phyloP scores from a whole-genome alignment of 2,329 filamentous ascomycete species.

The Xylaria sp. region DNA sequence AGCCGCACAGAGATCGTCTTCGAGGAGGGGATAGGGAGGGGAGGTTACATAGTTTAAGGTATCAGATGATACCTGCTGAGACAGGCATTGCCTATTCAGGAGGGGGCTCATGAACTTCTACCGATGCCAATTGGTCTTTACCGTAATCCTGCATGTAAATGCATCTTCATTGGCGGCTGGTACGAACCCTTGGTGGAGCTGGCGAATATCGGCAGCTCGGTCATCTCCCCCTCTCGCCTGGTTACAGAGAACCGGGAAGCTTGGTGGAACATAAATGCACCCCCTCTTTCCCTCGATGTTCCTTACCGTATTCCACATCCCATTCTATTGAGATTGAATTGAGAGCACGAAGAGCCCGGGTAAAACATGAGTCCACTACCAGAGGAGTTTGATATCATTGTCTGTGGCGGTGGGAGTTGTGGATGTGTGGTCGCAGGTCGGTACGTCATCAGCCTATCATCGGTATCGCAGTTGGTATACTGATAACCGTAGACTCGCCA shows the following conservation, averaged over 20 bases:
- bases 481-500: slow-evolving; percentile 65
- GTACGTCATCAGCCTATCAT: slow-evolving; percentile 44
- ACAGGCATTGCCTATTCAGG: slow-evolving; percentile 30
- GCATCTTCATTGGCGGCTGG: slow-evolving; percentile 31
- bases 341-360: slow-evolving; percentile 14
- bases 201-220: slow-evolving; percentile 21
- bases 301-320: slow-evolving; percentile 28
- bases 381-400: slow-evolving; percentile 82
- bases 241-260: slow-evolving; percentile 14
- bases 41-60: slow-evolving; percentile 34
- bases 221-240: slow-evolving; percentile 32
- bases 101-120: slow-evolving; percentile 27
- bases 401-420: slow-evolving; percentile 75
- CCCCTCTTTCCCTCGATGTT: slow-evolving; percentile 6
- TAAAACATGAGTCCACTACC: slow-evolving; percentile 55
- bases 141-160: slow-evolving; percentile 13
- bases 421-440: slow-evolving; percentile 64
- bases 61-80: slow-evolving; percentile 36
- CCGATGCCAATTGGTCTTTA: slow-evolving; percentile 25
- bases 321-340: slow-evolving; percentile 27
- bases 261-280: slow-evolving; percentile 36
- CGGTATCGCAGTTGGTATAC: slow-evolving; percentile 30
- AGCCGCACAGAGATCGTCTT: slow-evolving; percentile 18
- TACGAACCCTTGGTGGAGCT: slow-evolving; percentile 16
- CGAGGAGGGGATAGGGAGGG: slow-evolving; percentile 25